Evolutionary conservation across 1,284 basidiomycete species (phyloP).

Genomic region (Cystobasidiaceae sp.): DNA sequence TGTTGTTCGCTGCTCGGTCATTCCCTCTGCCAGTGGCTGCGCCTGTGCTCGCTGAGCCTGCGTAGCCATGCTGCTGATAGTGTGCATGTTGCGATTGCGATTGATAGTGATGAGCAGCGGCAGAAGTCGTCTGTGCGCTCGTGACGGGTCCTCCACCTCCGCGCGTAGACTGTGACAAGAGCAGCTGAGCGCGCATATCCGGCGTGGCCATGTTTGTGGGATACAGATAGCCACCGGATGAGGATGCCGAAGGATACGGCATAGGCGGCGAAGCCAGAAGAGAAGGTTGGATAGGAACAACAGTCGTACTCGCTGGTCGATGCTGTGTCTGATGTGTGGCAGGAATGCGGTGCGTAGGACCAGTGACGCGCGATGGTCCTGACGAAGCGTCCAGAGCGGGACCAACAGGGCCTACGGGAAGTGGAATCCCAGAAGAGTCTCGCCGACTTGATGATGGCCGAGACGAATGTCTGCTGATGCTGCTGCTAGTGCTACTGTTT

Average conservation of each 20-base stretch:
- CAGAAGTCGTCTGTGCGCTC: constrained; percentile 2
- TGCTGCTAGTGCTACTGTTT: constrained; percentile 5
- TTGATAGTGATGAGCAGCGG: not conserved
- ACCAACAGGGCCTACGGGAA: not conserved
- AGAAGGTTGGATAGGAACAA: constrained; percentile 12
- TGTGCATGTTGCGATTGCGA: not conserved
- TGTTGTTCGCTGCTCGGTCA: not conserved
- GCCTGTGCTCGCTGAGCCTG: not conserved
- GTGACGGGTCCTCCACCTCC: not conserved
- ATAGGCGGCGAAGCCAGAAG: not conserved
- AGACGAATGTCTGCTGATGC: not conserved
- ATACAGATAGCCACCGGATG: not conserved
- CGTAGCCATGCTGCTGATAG: not conserved
- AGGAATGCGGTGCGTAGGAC: constrained; percentile 24
- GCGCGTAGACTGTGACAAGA: constrained; percentile 7
- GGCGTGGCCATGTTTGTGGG: not conserved
- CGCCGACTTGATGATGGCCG: not conserved
- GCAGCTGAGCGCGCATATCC: not conserved
- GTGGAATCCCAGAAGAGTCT: not conserved
- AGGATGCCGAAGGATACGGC: not conserved
- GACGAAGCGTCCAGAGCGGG: not conserved
- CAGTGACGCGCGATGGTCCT: not conserved
- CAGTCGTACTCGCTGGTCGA: constrained; percentile 16
- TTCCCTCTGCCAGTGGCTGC: not conserved
- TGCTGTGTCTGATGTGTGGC: constrained; percentile 23